phyloP scores from a whole-genome alignment of 2,329 filamentous ascomycete genomes.

The Claviceps quebecensis region DNA sequence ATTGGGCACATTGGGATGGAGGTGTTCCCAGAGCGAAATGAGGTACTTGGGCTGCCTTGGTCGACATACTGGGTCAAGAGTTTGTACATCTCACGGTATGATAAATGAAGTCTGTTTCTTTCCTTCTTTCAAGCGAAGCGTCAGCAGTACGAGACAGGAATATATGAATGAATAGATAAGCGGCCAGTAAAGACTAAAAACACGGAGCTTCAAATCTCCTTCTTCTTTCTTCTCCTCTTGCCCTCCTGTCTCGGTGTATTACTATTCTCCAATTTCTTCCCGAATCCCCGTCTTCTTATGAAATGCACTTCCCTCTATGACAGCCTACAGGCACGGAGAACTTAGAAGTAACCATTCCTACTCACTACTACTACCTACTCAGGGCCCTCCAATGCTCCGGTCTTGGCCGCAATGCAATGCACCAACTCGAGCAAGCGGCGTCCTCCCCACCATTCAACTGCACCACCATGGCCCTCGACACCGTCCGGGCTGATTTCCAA shows the following conservation, averaged over 20 bases:
- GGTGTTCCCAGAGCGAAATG: constrained; percentile 17
- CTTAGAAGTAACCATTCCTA: neutral
- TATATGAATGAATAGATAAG: too few relatives aligned
- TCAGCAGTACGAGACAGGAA: too few relatives aligned
- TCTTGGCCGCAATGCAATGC: constrained; percentile 23
- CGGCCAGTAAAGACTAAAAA: too few relatives aligned
- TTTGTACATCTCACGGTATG: constrained; percentile 25
- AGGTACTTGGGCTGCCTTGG: constrained; percentile 16
- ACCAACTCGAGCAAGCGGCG: constrained; percentile 19
- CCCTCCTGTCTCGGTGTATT: neutral
- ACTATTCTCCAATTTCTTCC: too few relatives aligned
- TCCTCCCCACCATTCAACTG: constrained; percentile 17
- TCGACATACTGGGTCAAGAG: constrained; percentile 25
- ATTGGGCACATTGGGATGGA: constrained; percentile 27
- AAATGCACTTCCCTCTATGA: too few relatives aligned
- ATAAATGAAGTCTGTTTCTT: neutral
- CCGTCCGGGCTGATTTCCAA: constrained; percentile 16
- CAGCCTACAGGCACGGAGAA: too few relatives aligned
- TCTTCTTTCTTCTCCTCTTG: neutral
- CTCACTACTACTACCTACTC: neutral
- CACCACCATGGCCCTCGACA: constrained; percentile 23
- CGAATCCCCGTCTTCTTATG: neutral
- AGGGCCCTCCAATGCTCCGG: constrained; percentile 22
- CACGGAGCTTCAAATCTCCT: neutral
- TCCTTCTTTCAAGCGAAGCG: too few relatives aligned